Evolutionary conservation across 2,329 filamentous ascomycete genomes (phyloP), one percentile per base, ranked within the genome.

Genomic region (Hawksworthiomyces lignivorus): DNA sequence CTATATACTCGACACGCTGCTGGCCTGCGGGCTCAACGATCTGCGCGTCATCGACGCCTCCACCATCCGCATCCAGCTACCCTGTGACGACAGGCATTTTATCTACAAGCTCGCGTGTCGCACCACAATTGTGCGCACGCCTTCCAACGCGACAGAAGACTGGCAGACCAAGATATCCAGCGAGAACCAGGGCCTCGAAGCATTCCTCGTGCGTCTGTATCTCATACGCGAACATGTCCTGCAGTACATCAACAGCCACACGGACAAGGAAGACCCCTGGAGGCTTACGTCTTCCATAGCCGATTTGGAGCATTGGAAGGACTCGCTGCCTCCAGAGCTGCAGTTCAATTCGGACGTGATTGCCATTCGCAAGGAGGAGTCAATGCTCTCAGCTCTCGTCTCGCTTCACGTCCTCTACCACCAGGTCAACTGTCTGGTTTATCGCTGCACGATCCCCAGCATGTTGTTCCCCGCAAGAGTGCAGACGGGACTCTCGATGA

Each of bases 191-290:
- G 20, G 40, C 18, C 9, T 37, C 3, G 24, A 36, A 19, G 33
- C 32, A 9, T 32, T 43, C 12, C 12, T 38, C 12, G 28, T 31
- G 15, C 27, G 33, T n/a, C 28, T 24, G 14, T 43, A 31, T 17
- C 28, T 26, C 8, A 31, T 36, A n/a, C 34, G 40, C 12, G 40
- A 43, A 19, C 33, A 35, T 3, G 34, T 29, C 21, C 26, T 43
- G n/a, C 33, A 35, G 28, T 43, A 43, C 40, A 36, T 43, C 34
- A 43, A 38, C 26, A 29, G 40, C 14, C 15, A 19, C 24, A 32
- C 29, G n/a, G 24, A 43, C 32, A 21, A 37, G n/a, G 28, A 43
- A 22, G 33, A 43, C 9, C 40, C 40, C 7, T 36, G 40, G 32
- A 28, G 34, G 10, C 27, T 35, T 10, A 29, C 26, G 15, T 36